Base-by-base conservation (phyloP, 345 rosid species). In the Lepidium didymum region DNA sequence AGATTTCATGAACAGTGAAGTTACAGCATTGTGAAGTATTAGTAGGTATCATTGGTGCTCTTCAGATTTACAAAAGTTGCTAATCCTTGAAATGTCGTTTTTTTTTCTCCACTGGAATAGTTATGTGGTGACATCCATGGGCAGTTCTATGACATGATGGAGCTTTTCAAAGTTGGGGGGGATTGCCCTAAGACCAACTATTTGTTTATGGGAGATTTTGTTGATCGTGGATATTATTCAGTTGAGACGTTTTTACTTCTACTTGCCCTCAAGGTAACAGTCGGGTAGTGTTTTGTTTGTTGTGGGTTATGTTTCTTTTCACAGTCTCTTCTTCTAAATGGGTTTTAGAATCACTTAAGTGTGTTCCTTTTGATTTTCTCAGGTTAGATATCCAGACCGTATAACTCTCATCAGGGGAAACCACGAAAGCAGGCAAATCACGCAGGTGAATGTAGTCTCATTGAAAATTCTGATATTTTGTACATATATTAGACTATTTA, bases 61-160 rank as follows among this genome's bases (percentile, higher is more conserved):
- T 42, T 21, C 34, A 15, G 57, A 31, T 54, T 46, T 38, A 23
- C 51, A 64, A 64, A 43, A 66, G 16, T 50, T 52, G 57, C 56
- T 61, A 52, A 75, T 62, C n/a, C 0, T 27, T 56, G 40, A 18
- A 16, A 29, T 1, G 21, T 60, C 36, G 0, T 38, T 38, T 14
- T 8, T 49, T 47, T 73, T 29, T 29, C 33, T 6, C 16, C 8
- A n/a, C 5, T 47, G 75, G 64, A 37, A 37, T 64, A 75, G 99
- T 84, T 95, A 79, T 95, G 96, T 33, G 99, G 99, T 67, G 99
- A 95, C 70, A 91, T 95, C 62, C 99, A 95, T 68, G 97, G 99
- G 23, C 97, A 95, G 79, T 91, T 95, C 76, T 91, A 86, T 75
- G 99, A 95, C 75, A 81, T 95, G 97, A 91, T 87, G 74, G 97